Conservation (phyloP, 352 stramenopile genomes). For the Pythium grandisporangium region DNA sequence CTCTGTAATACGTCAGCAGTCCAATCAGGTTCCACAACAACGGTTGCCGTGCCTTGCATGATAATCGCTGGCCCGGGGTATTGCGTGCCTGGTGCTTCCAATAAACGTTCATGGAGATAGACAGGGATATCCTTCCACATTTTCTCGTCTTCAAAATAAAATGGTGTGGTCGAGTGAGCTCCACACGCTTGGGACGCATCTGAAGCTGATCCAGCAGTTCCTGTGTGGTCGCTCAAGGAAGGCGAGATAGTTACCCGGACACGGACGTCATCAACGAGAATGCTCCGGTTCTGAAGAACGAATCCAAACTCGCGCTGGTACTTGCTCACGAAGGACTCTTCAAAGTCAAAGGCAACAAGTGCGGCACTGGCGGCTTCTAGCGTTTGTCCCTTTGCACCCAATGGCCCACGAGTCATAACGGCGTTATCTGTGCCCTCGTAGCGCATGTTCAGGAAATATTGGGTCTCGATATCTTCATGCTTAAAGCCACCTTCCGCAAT, state of each 20-base stretch:
- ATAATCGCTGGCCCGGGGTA: conserved; percentile 93
- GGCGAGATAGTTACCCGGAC: conserved; percentile 92
- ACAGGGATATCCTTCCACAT: conserved; percentile 83
- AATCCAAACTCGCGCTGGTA: conserved; percentile 99
- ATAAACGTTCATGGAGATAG: conserved; percentile 89
- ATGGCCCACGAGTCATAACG: conserved; percentile 89
- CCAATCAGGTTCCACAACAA: conserved; percentile 96
- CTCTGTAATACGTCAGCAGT: conserved; percentile 87
- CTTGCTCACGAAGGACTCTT: conserved; percentile 82
- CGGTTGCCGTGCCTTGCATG: conserved; percentile 97
- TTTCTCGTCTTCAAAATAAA: conserved; percentile 81
- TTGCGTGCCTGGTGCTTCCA: conserved; percentile 54
- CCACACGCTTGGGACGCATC: conserved; percentile 13
- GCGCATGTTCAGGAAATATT: conserved; percentile 97
- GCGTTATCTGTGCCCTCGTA: conserved; percentile 98
- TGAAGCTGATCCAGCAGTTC: neutral
- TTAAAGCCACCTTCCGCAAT: conserved; percentile 79
- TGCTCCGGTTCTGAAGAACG: conserved; percentile 85
- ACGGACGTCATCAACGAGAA: conserved; percentile 97
- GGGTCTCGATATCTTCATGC: conserved; percentile 85
- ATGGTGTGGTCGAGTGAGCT: conserved; percentile 53
- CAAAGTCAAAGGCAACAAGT: conserved; percentile 75
- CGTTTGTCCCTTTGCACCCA: conserved; percentile 27
- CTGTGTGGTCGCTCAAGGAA: conserved; percentile 31
- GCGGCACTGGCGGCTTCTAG: conserved; percentile 15